These are phyloP conservation scores for Pisolithus sp. DNA, from an alignment of 768 basidiomycete species.

Conservation along the genomic window DNA sequence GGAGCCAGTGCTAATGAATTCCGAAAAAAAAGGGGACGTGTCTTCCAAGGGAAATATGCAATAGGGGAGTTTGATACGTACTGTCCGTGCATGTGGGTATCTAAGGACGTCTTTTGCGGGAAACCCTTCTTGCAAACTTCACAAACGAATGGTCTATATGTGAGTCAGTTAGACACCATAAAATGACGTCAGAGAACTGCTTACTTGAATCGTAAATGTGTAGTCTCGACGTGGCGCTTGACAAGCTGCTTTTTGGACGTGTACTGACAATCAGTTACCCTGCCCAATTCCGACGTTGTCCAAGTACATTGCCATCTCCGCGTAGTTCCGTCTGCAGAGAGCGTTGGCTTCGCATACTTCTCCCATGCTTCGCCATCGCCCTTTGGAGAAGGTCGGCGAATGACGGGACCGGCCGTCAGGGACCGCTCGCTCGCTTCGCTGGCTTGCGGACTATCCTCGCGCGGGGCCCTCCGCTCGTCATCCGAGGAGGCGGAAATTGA, in stretches of 20 bases:
- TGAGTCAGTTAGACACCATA: constrained; percentile 9
- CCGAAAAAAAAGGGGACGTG: not conserved
- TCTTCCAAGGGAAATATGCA: constrained; percentile 8
- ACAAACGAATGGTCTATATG: constrained; percentile 45
- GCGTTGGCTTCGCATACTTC: constrained; percentile 27
- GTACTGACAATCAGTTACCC: constrained; percentile 34
- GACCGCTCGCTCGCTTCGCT: constrained; percentile 28
- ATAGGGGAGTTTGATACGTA: constrained; percentile 29
- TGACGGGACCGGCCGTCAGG: constrained; percentile 8
- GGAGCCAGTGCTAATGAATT: constrained; percentile 44
- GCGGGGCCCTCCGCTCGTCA: constrained; percentile 23
- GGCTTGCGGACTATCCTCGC: constrained; percentile 24
- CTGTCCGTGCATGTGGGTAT: constrained; percentile 52
- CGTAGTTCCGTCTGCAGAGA: constrained; percentile 27
- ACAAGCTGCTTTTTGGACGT: constrained; percentile 56
- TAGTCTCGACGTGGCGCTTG: constrained; percentile 61
- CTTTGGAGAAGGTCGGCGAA: constrained; percentile 22
- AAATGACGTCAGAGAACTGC: constrained; percentile 18
- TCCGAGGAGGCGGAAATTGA: constrained; percentile 22
- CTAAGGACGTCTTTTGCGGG: constrained; percentile 52
- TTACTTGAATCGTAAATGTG: constrained; percentile 55
- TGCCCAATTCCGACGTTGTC: constrained; percentile 29
- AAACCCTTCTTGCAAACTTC: constrained; percentile 47
- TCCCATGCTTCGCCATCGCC: constrained; percentile 28
- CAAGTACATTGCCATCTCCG: constrained; percentile 38